These are phyloP conservation scores for Stentor roeselii DNA, from an alignment of 73 alveolate species.

Conservation along the genomic window DNA sequence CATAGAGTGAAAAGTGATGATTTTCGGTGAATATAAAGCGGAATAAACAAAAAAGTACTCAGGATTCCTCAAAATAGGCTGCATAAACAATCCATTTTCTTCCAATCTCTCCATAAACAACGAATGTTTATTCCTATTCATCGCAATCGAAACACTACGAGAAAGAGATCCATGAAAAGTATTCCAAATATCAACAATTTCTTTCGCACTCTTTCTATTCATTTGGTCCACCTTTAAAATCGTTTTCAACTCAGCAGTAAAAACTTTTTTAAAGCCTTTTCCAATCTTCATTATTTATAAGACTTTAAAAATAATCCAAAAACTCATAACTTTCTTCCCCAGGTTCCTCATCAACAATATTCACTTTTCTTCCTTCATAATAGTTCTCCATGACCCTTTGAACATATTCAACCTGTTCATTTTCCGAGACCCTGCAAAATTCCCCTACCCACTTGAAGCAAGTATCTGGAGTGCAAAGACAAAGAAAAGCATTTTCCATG, in stretches of 20 bases:
- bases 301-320: slow-evolving; percentile 30
- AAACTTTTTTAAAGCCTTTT: too few species aligned
- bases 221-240: neutral
- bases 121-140: neutral
- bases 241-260: neutral
- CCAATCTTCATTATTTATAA: too few species aligned
- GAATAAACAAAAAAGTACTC: neutral
- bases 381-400: slow-evolving; percentile 30
- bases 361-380: slow-evolving; percentile 33
- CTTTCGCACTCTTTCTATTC: neutral
- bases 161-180: neutral
- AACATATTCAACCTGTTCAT: slow-evolving; percentile 31
- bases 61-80: neutral
- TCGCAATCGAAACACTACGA: neutral
- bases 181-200: neutral
- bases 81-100: neutral
- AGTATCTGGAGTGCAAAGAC: slow-evolving; percentile 49
- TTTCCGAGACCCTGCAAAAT: slow-evolving; percentile 28
- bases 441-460: slow-evolving; percentile 48
- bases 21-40: too few species aligned
- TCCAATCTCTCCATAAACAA: neutral
- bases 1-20: neutral
- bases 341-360: slow-evolving; percentile 31
- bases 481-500: slow-evolving; percentile 39
- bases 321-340: slow-evolving; percentile 46